These are phyloP conservation scores for Petunia hybrid DNA, from an alignment of 305 asterid genomes.

Conservation along the genomic window DNA sequence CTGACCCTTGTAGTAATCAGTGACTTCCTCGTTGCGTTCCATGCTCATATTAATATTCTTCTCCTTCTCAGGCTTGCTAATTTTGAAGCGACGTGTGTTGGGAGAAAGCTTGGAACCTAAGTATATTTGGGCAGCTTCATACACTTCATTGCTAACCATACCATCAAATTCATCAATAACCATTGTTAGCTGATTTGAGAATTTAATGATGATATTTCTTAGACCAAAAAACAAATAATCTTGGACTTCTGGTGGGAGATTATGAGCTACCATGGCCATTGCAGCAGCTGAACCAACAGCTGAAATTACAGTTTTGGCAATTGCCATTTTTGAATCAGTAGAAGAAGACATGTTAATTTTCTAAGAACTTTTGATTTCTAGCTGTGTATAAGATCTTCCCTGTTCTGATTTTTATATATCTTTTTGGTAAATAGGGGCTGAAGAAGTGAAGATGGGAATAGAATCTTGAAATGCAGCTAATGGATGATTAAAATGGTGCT, in stretches of 20 bases:
- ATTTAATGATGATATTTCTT: background rate
- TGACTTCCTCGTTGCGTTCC: conserved; percentile 41
- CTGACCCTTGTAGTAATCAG: conserved; percentile 41
- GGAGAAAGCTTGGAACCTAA: conserved; percentile 32
- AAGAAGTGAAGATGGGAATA: background rate
- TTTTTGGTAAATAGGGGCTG: background rate
- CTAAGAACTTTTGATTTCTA: background rate
- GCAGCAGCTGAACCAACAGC: background rate
- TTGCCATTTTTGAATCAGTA: conserved; percentile 35
- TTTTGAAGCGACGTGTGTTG: conserved; percentile 34
- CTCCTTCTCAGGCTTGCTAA: conserved; percentile 46
- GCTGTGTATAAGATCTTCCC: too few species aligned
- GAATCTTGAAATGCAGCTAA: background rate
- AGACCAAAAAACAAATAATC: background rate
- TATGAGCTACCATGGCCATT: background rate
- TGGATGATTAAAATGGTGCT: background rate
- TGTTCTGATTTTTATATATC: background rate
- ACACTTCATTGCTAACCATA: background rate
- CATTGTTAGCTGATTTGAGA: background rate
- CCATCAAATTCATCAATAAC: conserved; percentile 5
- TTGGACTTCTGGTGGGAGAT: conserved; percentile 28
- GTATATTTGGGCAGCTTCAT: conserved; percentile 40
- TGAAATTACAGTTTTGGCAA: background rate
- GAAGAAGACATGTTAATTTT: conserved; percentile 22
- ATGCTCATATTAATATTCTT: conserved; percentile 40